Conservation (phyloP, 202 grass and related monocot genomes). For the Eragrostis tef region DNA sequence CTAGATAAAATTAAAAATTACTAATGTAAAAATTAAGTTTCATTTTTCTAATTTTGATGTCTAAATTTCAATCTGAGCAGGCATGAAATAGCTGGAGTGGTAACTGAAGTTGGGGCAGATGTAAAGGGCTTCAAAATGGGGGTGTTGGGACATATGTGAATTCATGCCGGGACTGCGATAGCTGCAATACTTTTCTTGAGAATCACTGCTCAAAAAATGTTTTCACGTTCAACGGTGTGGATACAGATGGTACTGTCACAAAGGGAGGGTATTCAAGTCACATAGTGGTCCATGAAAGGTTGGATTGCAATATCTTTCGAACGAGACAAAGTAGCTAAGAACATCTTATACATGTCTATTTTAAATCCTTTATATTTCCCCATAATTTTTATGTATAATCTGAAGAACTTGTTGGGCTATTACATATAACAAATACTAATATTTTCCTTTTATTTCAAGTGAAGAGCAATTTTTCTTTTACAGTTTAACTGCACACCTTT, state of each 20-base stretch:
- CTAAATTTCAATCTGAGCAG: slow-evolving; percentile 35
- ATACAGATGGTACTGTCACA: slow-evolving; percentile 75
- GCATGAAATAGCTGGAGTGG: slow-evolving; percentile 89
- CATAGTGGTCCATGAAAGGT: slow-evolving; percentile 77
- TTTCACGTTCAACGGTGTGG: slow-evolving; percentile 65
- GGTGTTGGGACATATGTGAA: slow-evolving; percentile 75
- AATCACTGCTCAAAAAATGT: slow-evolving; percentile 58
- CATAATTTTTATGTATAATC: background rate
- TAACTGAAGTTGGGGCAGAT: slow-evolving; percentile 71
- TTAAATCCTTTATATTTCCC: background rate
- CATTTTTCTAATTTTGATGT: background rate
- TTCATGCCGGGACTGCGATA: slow-evolving; percentile 65
- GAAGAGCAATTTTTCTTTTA: background rate
- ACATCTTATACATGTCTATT: background rate
- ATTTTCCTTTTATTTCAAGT: background rate
- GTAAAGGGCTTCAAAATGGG: slow-evolving; percentile 62
- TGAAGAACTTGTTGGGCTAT: background rate
- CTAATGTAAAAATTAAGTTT: background rate
- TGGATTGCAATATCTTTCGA: background rate
- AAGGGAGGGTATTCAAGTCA: slow-evolving; percentile 84
- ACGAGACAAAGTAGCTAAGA: background rate
- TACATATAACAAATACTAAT: background rate
- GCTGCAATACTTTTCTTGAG: slow-evolving; percentile 64
- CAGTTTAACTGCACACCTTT: background rate
- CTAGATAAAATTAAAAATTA: background rate